Evolutionary conservation across 495 filamentous ascomycete genomes (phyloP), one percentile per base, ranked within the genome.

Genomic region (Rusavskia elegans): DNA sequence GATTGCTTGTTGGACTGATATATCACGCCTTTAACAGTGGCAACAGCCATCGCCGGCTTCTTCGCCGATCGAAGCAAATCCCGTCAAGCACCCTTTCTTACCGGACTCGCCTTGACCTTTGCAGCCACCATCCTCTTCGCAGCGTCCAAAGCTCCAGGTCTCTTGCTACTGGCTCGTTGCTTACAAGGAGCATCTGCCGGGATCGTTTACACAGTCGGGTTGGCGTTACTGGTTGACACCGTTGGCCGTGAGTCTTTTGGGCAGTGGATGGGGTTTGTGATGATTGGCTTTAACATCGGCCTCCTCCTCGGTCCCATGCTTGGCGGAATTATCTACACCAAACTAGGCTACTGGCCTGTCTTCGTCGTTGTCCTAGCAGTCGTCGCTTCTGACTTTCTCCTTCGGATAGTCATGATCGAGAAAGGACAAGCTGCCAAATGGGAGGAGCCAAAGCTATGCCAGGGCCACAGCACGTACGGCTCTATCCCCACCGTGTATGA

Each of bases 161-260:
- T 88, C 3, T 73, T 87, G 53, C 64, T 89, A 27, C 61, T 77
- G 3, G 87, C 82, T 4, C 73, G 87, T n/a, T 45, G 87, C 7
- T 71, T 89, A 25, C 87, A 93, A 60, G 87, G 87, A 2, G 60
- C 80, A 3, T 81, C 80, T 17, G 83, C 84, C 2, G 81, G 83
- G 3, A 74, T 89, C 1, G 83, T 93, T 5, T 93, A 85, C 84
- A 80, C 78, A 0, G 50, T 56, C 29, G 59, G 58, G 11, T 54
- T 63, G 16, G 62, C 61, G 17, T 46, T 64, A 10, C 29, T 63
- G 19, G 54, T 50, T 14, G 59, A 61, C 29, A 54, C 59, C 5
- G 59, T 61, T n/a, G 57, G 45, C 17, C 27, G 27, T 3, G 44
- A 50, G 14, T 49, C 49, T n/a, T 35, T 61, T 32, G 59, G 53